phyloP scores from a whole-genome alignment of 2,329 filamentous ascomycete species.

The Escovopsis weberi region DNA sequence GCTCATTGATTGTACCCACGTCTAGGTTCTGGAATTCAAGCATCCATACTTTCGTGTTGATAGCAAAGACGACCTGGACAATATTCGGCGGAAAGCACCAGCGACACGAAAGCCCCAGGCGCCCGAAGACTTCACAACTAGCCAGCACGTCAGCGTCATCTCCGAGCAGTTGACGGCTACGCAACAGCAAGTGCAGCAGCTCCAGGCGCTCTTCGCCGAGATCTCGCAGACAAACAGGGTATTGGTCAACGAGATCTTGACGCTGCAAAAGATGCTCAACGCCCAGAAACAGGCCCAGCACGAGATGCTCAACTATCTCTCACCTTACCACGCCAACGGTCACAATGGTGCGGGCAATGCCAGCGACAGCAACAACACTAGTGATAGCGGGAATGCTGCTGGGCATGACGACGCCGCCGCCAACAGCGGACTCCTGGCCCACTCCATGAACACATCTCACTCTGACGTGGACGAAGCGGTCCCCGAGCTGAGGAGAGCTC shows the following conservation, averaged over 20 bases:
- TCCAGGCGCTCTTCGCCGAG: constrained; percentile 75
- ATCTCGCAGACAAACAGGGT: constrained; percentile 49
- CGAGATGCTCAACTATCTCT: constrained; percentile 42
- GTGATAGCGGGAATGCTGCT: no score
- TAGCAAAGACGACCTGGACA: constrained; percentile 91
- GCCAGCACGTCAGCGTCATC: constrained; percentile 78
- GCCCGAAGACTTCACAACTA: constrained; percentile 59
- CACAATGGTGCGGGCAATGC: neutral
- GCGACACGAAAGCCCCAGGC: constrained; percentile 64
- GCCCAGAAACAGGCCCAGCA: constrained; percentile 42
- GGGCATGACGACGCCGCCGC: no score
- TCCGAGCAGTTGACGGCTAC: constrained; percentile 81
- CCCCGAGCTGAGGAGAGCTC: constrained; percentile 38
- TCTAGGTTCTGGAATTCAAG: constrained; percentile 64
- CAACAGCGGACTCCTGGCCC: constrained; percentile 20
- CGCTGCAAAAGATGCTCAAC: constrained; percentile 45
- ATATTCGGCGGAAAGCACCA: constrained; percentile 89
- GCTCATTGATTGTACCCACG: no score
- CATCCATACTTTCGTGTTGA: constrained; percentile 93
- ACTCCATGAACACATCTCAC: constrained; percentile 19
- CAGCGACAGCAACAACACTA: no score
- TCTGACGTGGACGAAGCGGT: constrained; percentile 35
- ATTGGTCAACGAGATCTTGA: constrained; percentile 46
- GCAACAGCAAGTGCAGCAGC: constrained; percentile 77
- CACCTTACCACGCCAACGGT: constrained; percentile 31